Conservation (phyloP, 2,329 filamentous ascomycete genomes). For the Fusarium tanahbumbuense region DNA sequence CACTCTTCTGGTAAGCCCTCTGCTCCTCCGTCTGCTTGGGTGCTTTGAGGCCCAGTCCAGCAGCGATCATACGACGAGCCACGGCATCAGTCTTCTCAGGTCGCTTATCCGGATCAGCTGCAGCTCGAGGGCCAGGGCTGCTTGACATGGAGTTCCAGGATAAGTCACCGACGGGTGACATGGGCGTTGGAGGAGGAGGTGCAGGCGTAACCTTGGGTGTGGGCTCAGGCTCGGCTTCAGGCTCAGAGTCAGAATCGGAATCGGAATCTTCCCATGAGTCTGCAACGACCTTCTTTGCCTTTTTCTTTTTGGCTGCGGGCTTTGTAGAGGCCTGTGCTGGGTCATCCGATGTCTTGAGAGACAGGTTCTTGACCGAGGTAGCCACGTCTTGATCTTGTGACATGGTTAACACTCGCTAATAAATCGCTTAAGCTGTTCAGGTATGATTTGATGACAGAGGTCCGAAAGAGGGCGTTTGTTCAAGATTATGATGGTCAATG, state of each 20-base stretch:
- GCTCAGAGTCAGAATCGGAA: conserved; percentile 59
- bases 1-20: conserved; percentile 82
- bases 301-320: conserved; percentile 45
- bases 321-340: conserved; percentile 38
- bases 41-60: conserved; percentile 82
- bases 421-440: neutral
- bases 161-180: conserved; percentile 58
- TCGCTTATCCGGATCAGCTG: conserved; percentile 52
- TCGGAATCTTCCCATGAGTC: conserved; percentile 71
- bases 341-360: conserved; percentile 43
- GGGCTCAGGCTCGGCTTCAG: conserved; percentile 48
- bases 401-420: conserved; percentile 29
- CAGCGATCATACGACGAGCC: conserved; percentile 88
- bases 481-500: too few relatives aligned
- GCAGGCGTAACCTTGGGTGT: conserved; percentile 55
- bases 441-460: too few relatives aligned
- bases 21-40: conserved; percentile 90
- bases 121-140: conserved; percentile 10
- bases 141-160: conserved; percentile 38
- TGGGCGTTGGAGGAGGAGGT: conserved; percentile 75
- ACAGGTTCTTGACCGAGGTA: conserved; percentile 50
- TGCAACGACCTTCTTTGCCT: conserved; percentile 47
- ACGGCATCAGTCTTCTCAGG: conserved; percentile 96
- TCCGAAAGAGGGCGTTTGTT: too few relatives aligned
- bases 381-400: conserved; percentile 44